These are phyloP conservation scores for Bimuria novae-zelandiae DNA, from an alignment of 2,329 filamentous ascomycete genomes.

Conservation along the genomic window DNA sequence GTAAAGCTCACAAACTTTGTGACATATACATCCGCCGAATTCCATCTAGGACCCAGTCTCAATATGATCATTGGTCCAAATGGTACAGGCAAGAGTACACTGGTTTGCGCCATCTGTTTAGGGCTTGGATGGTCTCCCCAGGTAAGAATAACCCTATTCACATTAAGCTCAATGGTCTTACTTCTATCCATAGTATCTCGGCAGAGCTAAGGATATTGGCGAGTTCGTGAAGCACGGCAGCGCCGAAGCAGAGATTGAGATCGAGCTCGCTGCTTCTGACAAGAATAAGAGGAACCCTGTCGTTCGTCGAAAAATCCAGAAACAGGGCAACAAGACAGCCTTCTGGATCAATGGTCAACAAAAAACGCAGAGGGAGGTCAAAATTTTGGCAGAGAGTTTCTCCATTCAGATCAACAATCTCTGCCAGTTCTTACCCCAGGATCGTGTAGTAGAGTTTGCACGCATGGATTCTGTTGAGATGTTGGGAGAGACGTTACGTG, in stretches of 20 bases:
- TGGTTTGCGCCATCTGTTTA: conserved; percentile 95
- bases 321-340: conserved; percentile 79
- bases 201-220: conserved; percentile 79
- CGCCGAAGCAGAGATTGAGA: conserved; percentile 79
- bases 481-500: conserved; percentile 82
- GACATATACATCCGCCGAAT: conserved; percentile 91
- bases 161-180: conserved; percentile 10
- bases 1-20: conserved; percentile 89
- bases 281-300: conserved; percentile 69
- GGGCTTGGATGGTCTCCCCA: conserved; percentile 82
- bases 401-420: conserved; percentile 97
- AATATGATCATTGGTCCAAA: conserved; percentile 99
- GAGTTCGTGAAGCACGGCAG: conserved; percentile 94
- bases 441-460: conserved; percentile 93
- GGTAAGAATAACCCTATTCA: conserved; percentile 38
- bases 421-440: conserved; percentile 95
- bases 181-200: conserved; percentile 64
- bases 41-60: conserved; percentile 85
- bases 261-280: conserved; percentile 74
- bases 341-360: conserved; percentile 76
- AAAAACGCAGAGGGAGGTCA: conserved; percentile 65
- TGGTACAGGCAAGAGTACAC: conserved; percentile 94
- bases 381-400: conserved; percentile 69
- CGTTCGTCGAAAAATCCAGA: conserved; percentile 75
- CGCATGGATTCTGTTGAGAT: conserved; percentile 80